Evolutionary conservation across 2,329 filamentous ascomycete genomes (phyloP).

Genomic region (Penicillium sp.): DNA sequence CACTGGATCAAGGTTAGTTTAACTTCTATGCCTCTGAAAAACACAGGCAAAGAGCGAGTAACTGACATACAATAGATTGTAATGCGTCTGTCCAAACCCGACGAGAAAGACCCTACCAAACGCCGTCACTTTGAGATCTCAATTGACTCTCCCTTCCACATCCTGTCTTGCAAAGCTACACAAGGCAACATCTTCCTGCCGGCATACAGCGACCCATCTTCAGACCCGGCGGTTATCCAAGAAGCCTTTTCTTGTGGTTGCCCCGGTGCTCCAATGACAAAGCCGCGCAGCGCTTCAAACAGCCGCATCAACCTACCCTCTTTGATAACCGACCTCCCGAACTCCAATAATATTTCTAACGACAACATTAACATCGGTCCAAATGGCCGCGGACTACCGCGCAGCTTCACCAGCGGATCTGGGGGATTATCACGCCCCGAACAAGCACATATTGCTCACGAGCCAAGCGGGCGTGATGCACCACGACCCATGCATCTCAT

Average conservation of each 20-base stretch:
- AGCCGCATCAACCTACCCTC: conserved; percentile 10
- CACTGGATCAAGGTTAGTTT: conserved; percentile 87
- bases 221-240: conserved; percentile 47
- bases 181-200: conserved; percentile 84
- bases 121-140: conserved; percentile 92
- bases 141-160: conserved; percentile 91
- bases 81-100: conserved; percentile 82
- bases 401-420: conserved; percentile 38
- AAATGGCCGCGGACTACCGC: conserved; percentile 11
- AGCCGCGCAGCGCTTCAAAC: conserved; percentile 26
- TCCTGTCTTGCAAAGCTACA: conserved; percentile 88
- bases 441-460: conserved; percentile 48
- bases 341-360: not conserved
- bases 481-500: conserved; percentile 76
- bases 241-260: conserved; percentile 63
- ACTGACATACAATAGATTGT: conserved; percentile 60
- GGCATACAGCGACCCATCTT: conserved; percentile 64
- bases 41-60: not conserved
- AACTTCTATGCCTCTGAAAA: not conserved
- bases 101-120: conserved; percentile 71
- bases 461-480: conserved; percentile 34
- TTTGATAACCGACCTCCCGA: not conserved
- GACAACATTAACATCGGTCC: not conserved
- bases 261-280: conserved; percentile 57
- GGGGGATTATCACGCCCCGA: conserved; percentile 43